phyloP scores from a whole-genome alignment of 495 filamentous ascomycete genomes.

The Hypoxylon lienhwacheense region DNA sequence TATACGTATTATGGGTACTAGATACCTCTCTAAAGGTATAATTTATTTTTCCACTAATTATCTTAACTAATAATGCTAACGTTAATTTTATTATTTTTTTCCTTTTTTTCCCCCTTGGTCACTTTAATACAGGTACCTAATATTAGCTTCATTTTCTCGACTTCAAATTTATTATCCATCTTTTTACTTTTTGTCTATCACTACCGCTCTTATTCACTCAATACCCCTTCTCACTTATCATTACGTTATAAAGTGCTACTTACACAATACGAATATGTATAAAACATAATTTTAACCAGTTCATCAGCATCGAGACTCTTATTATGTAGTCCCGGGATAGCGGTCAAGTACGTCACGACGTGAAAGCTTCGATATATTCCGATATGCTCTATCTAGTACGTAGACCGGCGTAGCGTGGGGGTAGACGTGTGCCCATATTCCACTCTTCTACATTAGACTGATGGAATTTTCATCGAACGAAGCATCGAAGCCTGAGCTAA shows the following conservation, averaged over 20 bases:
- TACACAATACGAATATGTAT: too few species aligned
- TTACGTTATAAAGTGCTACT: too few species aligned
- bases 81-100: conserved; percentile 1
- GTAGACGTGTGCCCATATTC: conserved; percentile 10
- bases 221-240: too few species aligned
- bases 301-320: too few species aligned
- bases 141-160: not conserved
- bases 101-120: not conserved
- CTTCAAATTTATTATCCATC: not conserved
- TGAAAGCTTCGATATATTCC: conserved; percentile 18
- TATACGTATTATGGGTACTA: conserved; percentile 3
- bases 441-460: conserved; percentile 31
- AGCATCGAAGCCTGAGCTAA: conserved; percentile 35
- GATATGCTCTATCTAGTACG: conserved; percentile 1
- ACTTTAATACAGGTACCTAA: not conserved
- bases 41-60: not conserved
- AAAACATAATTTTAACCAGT: too few species aligned
- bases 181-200: not conserved
- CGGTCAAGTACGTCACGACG: conserved; percentile 7
- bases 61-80: not conserved
- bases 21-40: not conserved
- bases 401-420: conserved; percentile 20
- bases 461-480: conserved; percentile 32
- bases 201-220: too few species aligned
- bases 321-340: too few species aligned